Percentiles rank a stretch among this genome's conserved stretches.
phyloP scores from a whole-genome alignment of 108 stramenopile genomes.

The Licmophora abbreviata region DNA sequence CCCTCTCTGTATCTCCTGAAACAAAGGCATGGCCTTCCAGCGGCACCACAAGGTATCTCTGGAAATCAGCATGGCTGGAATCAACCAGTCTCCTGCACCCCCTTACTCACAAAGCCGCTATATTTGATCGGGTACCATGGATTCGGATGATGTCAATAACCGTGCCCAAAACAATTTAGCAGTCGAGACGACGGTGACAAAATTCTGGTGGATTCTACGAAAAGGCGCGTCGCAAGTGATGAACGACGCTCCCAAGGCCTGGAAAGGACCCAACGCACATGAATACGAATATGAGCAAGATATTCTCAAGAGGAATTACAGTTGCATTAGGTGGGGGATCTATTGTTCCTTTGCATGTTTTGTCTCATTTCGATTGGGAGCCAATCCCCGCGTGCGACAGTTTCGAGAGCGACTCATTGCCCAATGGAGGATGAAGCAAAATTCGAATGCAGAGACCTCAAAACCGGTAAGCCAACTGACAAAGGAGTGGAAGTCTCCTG shows the following conservation, averaged over 20 bases:
- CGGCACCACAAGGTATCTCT: no score
- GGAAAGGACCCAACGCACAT: constrained; percentile 5
- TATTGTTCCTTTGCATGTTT: no score
- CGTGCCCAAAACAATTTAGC: background rate
- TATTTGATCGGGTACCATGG: background rate
- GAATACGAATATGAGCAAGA: constrained; percentile 4
- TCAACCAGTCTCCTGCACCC: background rate
- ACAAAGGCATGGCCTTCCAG: no score
- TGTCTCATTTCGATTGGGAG: constrained; percentile 8
- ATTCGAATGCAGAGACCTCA: background rate
- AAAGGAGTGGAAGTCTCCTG: constrained; percentile 8
- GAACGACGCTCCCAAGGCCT: constrained; percentile 6
- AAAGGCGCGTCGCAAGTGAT: constrained; percentile 1
- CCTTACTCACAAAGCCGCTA: constrained; percentile 1
- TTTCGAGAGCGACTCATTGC: constrained; percentile 2
- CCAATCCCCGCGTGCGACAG: background rate
- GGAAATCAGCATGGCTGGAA: background rate
- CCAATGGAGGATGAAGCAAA: no score
- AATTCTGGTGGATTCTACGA: background rate
- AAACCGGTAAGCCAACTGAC: background rate
- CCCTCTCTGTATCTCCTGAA: no score
- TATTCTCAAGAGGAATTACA: background rate
- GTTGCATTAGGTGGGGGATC: no score
- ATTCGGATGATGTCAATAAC: background rate
- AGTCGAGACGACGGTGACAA: background rate